phyloP scores from a whole-genome alignment of 73 alveolate genomes.

The Symbiodinium natans region DNA sequence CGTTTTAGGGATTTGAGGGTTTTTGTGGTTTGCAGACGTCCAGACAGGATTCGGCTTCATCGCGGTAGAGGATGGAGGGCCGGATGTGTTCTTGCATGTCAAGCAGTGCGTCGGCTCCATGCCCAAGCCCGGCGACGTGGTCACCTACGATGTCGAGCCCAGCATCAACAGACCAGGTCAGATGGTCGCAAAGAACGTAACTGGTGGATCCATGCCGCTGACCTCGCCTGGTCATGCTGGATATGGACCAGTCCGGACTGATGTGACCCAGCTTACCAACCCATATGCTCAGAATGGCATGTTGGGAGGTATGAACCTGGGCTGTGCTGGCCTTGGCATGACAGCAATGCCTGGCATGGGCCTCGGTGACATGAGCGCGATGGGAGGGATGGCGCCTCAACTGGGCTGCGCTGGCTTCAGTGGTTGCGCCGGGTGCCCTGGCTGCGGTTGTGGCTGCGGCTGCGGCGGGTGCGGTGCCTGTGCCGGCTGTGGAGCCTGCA shows the following conservation, averaged over 20 bases:
- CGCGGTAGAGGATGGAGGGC: conserved; percentile 65
- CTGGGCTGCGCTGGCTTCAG: conserved; percentile 53
- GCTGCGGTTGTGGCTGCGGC: conserved; percentile 7
- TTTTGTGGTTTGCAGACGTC: background rate
- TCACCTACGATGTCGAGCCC: conserved; percentile 84
- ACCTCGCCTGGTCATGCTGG: conserved; percentile 3
- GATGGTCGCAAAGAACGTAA: conserved; percentile 91
- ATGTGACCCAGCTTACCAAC: conserved; percentile 52
- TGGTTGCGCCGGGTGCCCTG: conserved; percentile 48
- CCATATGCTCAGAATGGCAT: conserved; percentile 84
- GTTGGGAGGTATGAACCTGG: conserved; percentile 31
- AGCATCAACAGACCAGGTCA: conserved; percentile 90
- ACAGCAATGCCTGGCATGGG: background rate
- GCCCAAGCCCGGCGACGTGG: conserved; percentile 71
- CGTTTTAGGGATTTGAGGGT: no score
- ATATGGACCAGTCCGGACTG: conserved; percentile 51
- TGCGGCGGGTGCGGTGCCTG: conserved; percentile 11
- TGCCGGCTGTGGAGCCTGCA: conserved; percentile 25
- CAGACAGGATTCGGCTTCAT: conserved; percentile 83
- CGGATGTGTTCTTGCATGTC: conserved; percentile 83
- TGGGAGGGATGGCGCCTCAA: conserved; percentile 20
- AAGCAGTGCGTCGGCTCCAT: conserved; percentile 82
- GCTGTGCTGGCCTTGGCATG: conserved; percentile 45
- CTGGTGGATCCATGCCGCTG: conserved; percentile 53
- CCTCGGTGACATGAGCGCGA: conserved; percentile 50